phyloP scores from a whole-genome alignment of 805 yeast genomes.

The Naumovozyma dairenensis region DNA sequence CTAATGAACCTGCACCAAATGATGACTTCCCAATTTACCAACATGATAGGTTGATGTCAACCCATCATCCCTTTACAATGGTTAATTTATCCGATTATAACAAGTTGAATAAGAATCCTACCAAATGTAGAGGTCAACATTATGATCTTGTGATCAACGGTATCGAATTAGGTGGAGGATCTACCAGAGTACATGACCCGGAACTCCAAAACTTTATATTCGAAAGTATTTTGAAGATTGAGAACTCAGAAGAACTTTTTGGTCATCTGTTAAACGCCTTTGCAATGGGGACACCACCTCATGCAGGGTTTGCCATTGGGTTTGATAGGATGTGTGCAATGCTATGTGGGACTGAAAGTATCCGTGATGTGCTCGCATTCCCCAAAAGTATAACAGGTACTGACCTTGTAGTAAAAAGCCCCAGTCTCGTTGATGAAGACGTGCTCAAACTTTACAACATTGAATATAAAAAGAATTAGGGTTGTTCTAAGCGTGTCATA shows the following conservation, averaged over 20 bases:
- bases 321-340: conserved; percentile 90
- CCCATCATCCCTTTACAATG: conserved; percentile 99
- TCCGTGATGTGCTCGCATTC: conserved; percentile 90
- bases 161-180: conserved; percentile 94
- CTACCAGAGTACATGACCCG: conserved; percentile 87
- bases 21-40: conserved; percentile 54
- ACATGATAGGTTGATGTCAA: conserved; percentile 42
- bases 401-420: conserved; percentile 83
- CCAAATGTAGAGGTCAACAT: conserved; percentile 75
- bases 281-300: conserved; percentile 94
- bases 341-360: conserved; percentile 65
- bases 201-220: conserved; percentile 66
- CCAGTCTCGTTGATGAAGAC: conserved; percentile 48
- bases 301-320: conserved; percentile 94
- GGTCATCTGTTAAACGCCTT: conserved; percentile 81
- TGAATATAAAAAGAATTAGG: background rate
- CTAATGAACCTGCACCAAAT: conserved; percentile 19
- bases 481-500: background rate
- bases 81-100: conserved; percentile 60
- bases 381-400: conserved; percentile 87
- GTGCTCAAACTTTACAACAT: conserved; percentile 46
- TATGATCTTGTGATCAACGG: conserved; percentile 92
- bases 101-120: conserved; percentile 40
- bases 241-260: conserved; percentile 52
- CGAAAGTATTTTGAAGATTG: conserved; percentile 49